Evolutionary conservation across 1,284 basidiomycete species (phyloP), one percentile per base, ranked within the genome.

Genomic region (Apiotrichum akiyoshidainum): DNA sequence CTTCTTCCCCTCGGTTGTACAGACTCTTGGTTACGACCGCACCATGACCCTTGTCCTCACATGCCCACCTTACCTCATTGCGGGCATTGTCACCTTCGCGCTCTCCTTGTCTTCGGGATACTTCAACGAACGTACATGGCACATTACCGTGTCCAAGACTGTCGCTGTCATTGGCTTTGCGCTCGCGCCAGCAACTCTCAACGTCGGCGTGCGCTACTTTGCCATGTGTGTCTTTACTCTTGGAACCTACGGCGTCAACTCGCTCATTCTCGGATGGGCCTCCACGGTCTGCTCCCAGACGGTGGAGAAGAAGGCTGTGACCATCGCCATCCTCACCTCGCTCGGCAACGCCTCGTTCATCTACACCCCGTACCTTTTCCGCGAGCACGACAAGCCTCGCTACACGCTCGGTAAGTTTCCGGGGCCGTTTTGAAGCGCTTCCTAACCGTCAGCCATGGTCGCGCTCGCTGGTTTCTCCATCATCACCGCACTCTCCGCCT

Each of bases 21-120:
- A 55, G 21, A 67, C 69, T 2, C 68, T 77, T 40, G 75, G 76
- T 8, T 76, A 70, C 65, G 56, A 52, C 46, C 60, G 63, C 19
- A 74, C 67, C 46, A 68, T 70, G 50, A 76, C 75, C 1, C 69
- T 78, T 14, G 65, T 75, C 9, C 70, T 79, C 39, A 77, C 74
- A 19, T 73, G 72, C 41, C 76, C 77, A 14, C 74, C 75, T 0
- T 76, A 75, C 63, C 60, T 72, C 22, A 21, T 67, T 14, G 65
- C 68, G 5, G 68, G 66, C n/a, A 22, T 58, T 8, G 58, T 66
- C 33, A 62, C 64, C 41, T 49, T 70, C n/a, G 31, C 49, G 26
- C 53, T 68, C 51, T 61, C 62, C 5, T 65, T 57, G 45, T 60
- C 59, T 12, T 75, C 72, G 5, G 72, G 66, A 47, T 54, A 61